Base-by-base conservation (phyloP, 176 grass and related monocot species). In the Phoenix roebelenii region DNA sequence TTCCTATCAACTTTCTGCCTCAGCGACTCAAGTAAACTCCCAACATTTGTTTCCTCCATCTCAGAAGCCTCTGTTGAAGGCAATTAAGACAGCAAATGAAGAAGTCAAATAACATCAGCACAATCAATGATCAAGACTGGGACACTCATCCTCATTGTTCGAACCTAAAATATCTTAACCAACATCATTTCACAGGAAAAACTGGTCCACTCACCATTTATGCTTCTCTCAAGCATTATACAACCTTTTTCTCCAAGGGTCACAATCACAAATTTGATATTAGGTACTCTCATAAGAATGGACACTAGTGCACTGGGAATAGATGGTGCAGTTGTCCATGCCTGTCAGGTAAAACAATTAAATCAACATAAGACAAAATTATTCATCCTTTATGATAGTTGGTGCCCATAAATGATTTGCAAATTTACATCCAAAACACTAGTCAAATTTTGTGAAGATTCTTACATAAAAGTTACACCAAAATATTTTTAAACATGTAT, bases 151-250 rank as follows among this genome's bases (percentile, higher is more conserved):
- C 35, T 44, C 7, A 44, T 39, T 44, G 35, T 12, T 44, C 35
- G 0, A 12, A 44, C 35, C 12, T 12, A 44, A 44, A 35, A 44
- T 44, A 44, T 44, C 7, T 44, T 44, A 44, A 44, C 10, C 35
- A 44, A 44, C 35, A 44, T 9, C 35, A 44, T 44, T 44, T 12
- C 1, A 12, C 35, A 44, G 35, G 35, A 44, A 25, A 28, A 19
- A 18, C 23, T 29, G 12, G 51, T 10, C 17, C 7, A 74, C 77
- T 77, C 18, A 91, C 87, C 84, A 66, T 51, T 83, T 75, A 58
- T 44, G 63, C 84, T 83, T 91, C 81, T 91, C 63, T 97, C 83
- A 61, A 97, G 66, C 92, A 97, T 88, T 49, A 97, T 70, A 58
- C 76, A 97, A 44, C 92, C 87, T 71, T 78, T 85, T 22, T 88